Conservation (phyloP, 2,329 filamentous ascomycete species). For the Alternaria metachromatica region DNA sequence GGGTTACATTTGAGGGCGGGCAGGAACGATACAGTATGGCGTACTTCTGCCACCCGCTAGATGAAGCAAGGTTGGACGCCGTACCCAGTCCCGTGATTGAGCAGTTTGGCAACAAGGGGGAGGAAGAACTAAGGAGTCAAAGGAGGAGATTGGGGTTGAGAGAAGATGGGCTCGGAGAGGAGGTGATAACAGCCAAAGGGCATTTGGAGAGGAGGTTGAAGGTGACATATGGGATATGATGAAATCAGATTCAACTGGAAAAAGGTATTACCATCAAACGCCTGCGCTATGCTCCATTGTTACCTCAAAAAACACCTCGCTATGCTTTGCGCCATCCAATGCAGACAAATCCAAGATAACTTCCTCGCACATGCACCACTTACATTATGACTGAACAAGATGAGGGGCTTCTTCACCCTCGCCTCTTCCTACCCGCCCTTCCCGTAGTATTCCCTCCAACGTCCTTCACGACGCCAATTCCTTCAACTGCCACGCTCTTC, state of each 20-base stretch:
- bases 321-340: slow-evolving; percentile 17
- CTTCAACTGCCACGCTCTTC: slow-evolving; percentile 32
- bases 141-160: slow-evolving; percentile 53
- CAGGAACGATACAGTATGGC: slow-evolving; percentile 64
- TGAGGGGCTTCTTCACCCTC: slow-evolving; percentile 17
- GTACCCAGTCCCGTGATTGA: slow-evolving; percentile 62
- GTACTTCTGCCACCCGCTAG: slow-evolving; percentile 69
- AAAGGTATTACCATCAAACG: background rate
- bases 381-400: background rate
- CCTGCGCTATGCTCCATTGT: slow-evolving; percentile 1
- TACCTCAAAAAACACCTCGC: slow-evolving; percentile 15
- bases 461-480: slow-evolving; percentile 46
- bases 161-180: slow-evolving; percentile 42
- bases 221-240: slow-evolving; percentile 61
- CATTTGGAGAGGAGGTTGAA: slow-evolving; percentile 65
- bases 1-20: slow-evolving; percentile 72
- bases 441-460: slow-evolving; percentile 25
- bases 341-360: slow-evolving; percentile 2
- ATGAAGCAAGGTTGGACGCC: slow-evolving; percentile 60
- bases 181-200: slow-evolving; percentile 63
- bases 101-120: slow-evolving; percentile 45
- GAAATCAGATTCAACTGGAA: too few species aligned
- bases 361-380: background rate
- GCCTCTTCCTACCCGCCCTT: slow-evolving; percentile 36
- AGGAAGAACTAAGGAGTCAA: slow-evolving; percentile 42